Percentiles rank a stretch among this genome's conserved stretches.
These are phyloP conservation scores for Dryadomyces quercivorus DNA, from an alignment of 2,329 filamentous ascomycete species.

Conservation along the genomic window DNA sequence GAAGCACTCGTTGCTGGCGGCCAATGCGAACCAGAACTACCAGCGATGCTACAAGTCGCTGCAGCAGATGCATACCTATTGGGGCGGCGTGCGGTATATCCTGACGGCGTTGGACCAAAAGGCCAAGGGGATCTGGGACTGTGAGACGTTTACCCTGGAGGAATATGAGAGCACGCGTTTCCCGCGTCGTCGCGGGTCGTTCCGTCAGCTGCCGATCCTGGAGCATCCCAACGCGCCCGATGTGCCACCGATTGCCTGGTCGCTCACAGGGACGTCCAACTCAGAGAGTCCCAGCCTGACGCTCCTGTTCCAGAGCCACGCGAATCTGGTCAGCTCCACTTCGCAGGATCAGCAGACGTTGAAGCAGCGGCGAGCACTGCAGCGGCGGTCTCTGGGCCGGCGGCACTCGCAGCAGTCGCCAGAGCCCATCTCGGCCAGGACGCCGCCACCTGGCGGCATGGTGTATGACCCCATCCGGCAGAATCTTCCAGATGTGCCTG, in stretches of 20 bases:
- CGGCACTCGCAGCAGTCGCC: constrained; percentile 13
- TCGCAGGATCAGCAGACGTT: neutral
- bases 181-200: constrained; percentile 29
- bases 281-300: constrained; percentile 76
- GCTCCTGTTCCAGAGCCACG: constrained; percentile 57
- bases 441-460: constrained; percentile 44
- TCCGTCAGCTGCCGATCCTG: constrained; percentile 30
- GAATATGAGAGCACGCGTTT: constrained; percentile 64
- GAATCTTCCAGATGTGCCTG: constrained; percentile 34
- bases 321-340: neutral
- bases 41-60: constrained; percentile 76
- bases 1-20: constrained; percentile 66
- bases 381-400: constrained; percentile 2
- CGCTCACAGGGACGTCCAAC: constrained; percentile 76
- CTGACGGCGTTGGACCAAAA: constrained; percentile 79
- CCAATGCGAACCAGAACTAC: constrained; percentile 77
- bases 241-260: constrained; percentile 60
- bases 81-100: constrained; percentile 80
- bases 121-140: constrained; percentile 75
- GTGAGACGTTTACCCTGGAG: constrained; percentile 52
- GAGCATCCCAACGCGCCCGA: constrained; percentile 37
- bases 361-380: constrained; percentile 1
- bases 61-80: constrained; percentile 70
- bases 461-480: constrained; percentile 48
- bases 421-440: constrained; percentile 25